Base-by-base conservation (phyloP, 2,329 filamentous ascomycete species). In the Sporothrix schenckii region DNA sequence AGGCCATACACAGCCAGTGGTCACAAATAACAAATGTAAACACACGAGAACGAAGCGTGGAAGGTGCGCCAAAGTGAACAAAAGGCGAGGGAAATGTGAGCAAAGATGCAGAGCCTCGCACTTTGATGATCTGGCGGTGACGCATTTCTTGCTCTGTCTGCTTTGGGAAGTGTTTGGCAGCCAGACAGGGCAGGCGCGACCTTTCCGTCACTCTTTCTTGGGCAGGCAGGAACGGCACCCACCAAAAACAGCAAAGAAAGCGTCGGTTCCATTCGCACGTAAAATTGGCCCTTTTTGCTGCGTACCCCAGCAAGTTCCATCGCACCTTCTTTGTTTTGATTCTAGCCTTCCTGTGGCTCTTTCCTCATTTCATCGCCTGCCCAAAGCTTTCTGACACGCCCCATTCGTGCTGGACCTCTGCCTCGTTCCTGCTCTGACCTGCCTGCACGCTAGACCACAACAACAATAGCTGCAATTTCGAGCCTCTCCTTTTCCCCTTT, bases 261-360 rank as follows among this genome's bases (percentile, higher is more conserved):
- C 58, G 39, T 47, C 58, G 27, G 58, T 47, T 61, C 58, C 58
- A 52, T 66, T 52, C 47, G 63, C 63, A 66, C 52, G 66, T 68
- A 68, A 68, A 54, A 58, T 68, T 68, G 66, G 39, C 50, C 3
- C 49, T 24, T 19, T 52, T 27, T 34, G 47, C 63, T 52, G 34
- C 52, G 52, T 19, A 47, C 50, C 66, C 66, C 66, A 68, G 54
- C 66, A 68, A 68, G 66, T 58, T 60, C 66, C 66, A 60, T 69
- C 68, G 68, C 54, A 69, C 53, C 47, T 69, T 66, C 66, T 69
- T 72, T 72, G 71, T 72, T 71, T 71, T 72, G 66, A 56, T 72
- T 70, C 68, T 65, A 47, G 34, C 11, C 24, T 47, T 19, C 13
- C 24, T 52, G 49, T 53, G 53, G 47, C 53, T 60, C 66, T 69